These are phyloP conservation scores for Barbatosphaeria neglecta DNA, from an alignment of 495 filamentous ascomycete genomes.

Conservation along the genomic window DNA sequence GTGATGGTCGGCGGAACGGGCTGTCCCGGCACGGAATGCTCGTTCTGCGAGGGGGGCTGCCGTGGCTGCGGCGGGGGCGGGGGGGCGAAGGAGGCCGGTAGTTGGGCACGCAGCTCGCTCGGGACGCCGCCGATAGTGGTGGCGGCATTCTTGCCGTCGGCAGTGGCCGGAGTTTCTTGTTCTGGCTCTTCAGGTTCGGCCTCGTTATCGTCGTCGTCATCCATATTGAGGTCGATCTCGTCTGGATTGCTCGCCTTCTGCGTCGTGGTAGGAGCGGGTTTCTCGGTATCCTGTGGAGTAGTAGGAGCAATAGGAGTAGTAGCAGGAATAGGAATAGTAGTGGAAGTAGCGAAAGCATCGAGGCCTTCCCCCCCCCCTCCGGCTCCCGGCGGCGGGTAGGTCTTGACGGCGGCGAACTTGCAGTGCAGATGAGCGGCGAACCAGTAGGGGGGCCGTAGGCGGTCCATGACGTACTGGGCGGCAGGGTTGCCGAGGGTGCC, in stretches of 20 bases:
- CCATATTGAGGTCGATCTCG: constrained; percentile 45
- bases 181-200: background rate
- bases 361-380: constrained; percentile 4
- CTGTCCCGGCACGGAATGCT: constrained; percentile 28
- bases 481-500: constrained; percentile 69
- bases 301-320: background rate
- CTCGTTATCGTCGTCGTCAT: constrained; percentile 33
- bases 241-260: constrained; percentile 31
- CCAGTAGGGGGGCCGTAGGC: constrained; percentile 76
- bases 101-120: constrained; percentile 49
- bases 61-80: constrained; percentile 24
- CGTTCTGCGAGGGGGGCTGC: constrained; percentile 5
- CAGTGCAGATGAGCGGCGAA: constrained; percentile 90
- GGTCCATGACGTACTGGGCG: constrained; percentile 64
- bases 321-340: no score
- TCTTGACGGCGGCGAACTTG: constrained; percentile 65
- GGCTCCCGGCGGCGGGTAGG: constrained; percentile 36
- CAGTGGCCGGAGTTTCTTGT: no score
- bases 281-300: constrained; percentile 6
- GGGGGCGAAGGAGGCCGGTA: constrained; percentile 54
- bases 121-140: constrained; percentile 23
- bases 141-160: no score
- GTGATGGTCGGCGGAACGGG: constrained; percentile 41
- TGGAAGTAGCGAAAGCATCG: no score
- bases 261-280: constrained; percentile 1